Evolutionary conservation across 139 green algal species (phyloP).

Genomic region (Bryopsis sp.): DNA sequence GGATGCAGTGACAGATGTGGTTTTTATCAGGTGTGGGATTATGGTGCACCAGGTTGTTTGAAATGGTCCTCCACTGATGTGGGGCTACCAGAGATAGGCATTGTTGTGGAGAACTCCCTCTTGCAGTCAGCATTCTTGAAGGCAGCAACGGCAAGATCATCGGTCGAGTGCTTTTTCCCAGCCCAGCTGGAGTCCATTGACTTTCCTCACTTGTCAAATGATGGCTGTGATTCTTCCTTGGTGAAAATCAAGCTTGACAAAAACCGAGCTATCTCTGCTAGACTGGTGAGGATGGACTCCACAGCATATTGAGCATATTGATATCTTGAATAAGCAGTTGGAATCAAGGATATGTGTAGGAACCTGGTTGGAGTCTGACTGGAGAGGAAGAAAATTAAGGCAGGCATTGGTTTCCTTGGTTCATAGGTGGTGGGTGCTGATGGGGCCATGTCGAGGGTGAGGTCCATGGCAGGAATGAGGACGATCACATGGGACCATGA

Average conservation of each 20-base stretch:
- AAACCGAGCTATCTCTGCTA: no score
- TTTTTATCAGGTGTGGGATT: conserved; percentile 40
- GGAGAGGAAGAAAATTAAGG: no score
- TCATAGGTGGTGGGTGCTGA: conserved; percentile 66
- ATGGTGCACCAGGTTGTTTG: conserved; percentile 34
- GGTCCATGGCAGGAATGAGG: conserved; percentile 46
- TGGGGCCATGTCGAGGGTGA: conserved; percentile 40
- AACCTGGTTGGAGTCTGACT: no score
- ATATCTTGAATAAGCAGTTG: no score
- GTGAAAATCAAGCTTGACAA: no score
- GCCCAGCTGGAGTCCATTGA: conserved; percentile 4
- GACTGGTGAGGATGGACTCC: no score
- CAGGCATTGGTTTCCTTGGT: no score
- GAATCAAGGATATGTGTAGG: no score
- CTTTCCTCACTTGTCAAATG: neutral
- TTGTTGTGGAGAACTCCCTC: conserved; percentile 60
- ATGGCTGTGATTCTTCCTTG: no score
- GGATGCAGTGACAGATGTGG: neutral
- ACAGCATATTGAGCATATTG: no score
- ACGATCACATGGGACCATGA: conserved; percentile 39
- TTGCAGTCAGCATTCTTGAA: conserved; percentile 46
- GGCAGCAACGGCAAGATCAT: conserved; percentile 7
- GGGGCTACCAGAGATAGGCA: conserved; percentile 43
- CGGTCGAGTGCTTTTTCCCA: conserved; percentile 4
- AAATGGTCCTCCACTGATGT: conserved; percentile 40